These are phyloP conservation scores for Auriscalpium orientale DNA, from an alignment of 768 basidiomycete species.

Conservation along the genomic window DNA sequence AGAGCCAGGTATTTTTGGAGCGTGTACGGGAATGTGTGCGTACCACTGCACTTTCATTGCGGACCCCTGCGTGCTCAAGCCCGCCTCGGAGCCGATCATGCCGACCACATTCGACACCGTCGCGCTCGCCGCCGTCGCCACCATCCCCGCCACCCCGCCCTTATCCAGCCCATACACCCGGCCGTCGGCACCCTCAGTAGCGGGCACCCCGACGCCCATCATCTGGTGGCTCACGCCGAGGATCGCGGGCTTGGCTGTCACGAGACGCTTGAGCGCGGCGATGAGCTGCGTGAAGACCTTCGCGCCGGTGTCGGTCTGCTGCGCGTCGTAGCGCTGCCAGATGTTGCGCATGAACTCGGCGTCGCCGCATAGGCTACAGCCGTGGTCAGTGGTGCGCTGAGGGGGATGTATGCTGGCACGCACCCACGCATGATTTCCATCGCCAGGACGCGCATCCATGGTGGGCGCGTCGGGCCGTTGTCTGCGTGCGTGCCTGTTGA, in stretches of 20 bases:
- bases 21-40: slow-evolving; percentile 17
- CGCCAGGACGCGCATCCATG: slow-evolving; percentile 16
- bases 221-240: slow-evolving; percentile 78
- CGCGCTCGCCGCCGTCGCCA: slow-evolving; percentile 75
- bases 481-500: slow-evolving; percentile 32
- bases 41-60: slow-evolving; percentile 91
- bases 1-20: not conserved
- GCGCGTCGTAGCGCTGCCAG: slow-evolving; percentile 12
- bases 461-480: not conserved
- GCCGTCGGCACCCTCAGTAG: slow-evolving; percentile 26
- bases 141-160: slow-evolving; percentile 70
- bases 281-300: slow-evolving; percentile 75
- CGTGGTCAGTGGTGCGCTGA: not conserved
- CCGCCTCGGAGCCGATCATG: slow-evolving; percentile 68
- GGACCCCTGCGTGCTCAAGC: slow-evolving; percentile 64
- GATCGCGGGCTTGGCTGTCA: slow-evolving; percentile 82
- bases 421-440: slow-evolving; percentile 14
- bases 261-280: slow-evolving; percentile 74
- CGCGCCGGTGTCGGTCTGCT: slow-evolving; percentile 36
- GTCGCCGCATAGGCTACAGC: slow-evolving; percentile 9
- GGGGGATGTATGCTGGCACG: not conserved
- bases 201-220: slow-evolving; percentile 63
- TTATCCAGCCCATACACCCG: slow-evolving; percentile 54
- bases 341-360: slow-evolving; percentile 12
- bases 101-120: slow-evolving; percentile 81